Base-by-base conservation (phyloP, 257 asterid species). In the Solanum gracilifrons region DNA sequence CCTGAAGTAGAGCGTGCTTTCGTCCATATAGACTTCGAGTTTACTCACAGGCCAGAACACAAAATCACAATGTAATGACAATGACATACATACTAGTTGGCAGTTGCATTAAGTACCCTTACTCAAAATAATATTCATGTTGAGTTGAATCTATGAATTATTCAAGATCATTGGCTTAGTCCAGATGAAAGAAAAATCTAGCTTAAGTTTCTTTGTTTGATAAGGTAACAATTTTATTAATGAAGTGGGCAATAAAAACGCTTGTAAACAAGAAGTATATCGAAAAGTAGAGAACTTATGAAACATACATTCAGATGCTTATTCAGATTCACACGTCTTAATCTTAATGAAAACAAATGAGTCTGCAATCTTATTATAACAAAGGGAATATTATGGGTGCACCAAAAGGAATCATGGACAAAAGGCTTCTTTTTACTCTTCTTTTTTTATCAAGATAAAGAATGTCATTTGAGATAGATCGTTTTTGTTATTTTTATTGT, bases 1-100 rank as follows among this genome's bases (percentile, higher is more conserved):
- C 92, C 95, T n/a, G 96, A 96, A 84, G 99, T 96, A 1, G 98
- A 96, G 89, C 89, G 99, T 36, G 99, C 99, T 46, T 96, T 96
- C 23, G 99, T 96, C 79, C 99, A 96, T 90, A 93, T 94, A 32
- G 99, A 96, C 89, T 96, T 96, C 72, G 98, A 96, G 92, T 94
- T 87, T 66, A 92, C 93, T 88, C 99, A 96, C 83, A 88, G 92
- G 64, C 99, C 99, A 3, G 98, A 96, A 88, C 99, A 96, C 94
- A 92, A 79, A 43, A 79, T 48, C 66, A 43, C 37, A 29, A 11
- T 79, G 37, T 79, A 79, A 79, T 43, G 33, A 37, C 32, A 75
- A 76, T 37, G 39, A 46, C 37, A 79, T 23, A 75, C 9, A 75
- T 25, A 41, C 4, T 41, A 12, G 35, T n/a, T n/a, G n/a, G n/a